Base-by-base conservation (phyloP, 1,139 yeast species). In the Martiniozyma asiatica region DNA sequence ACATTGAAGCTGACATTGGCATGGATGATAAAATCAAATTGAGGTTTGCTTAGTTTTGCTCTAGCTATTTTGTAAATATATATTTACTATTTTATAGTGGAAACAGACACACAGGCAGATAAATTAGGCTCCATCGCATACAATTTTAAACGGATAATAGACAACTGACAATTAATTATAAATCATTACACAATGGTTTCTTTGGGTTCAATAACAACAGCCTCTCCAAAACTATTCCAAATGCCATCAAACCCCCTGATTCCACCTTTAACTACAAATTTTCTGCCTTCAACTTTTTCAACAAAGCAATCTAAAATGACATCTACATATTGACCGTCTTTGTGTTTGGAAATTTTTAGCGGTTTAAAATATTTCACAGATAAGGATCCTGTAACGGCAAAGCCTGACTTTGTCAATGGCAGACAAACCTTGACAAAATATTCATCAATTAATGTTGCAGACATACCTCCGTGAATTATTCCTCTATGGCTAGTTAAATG, bases 391-490 rank as follows among this genome's bases (percentile, higher is more conserved):
- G 41, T 64, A 48, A 34, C 62, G 39, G 35, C 66, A 63, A 70
- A 68, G 14, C 32, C 26, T 12, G 34, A 22, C 5, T 42, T 39
- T 1, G 50, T 45, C 14, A 66, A 60, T 28, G 67, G 66, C 42
- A 68, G 63, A 2, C 66, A 73, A 25, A 67, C 56, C 15, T 72
- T 53, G 37, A 73, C 69, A 4, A 72, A 65, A 29, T 63, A 55
- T 41, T 69, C 75, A 42, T 69, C 75, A 29, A 68, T 51, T 17
- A 68, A 48, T 0, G 74, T 66, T 2, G 74, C 74, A 27, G 65
- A 51, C 24, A 68, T 54, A 1, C 76, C 75, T 1, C 75, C 76
- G 42, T 68, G 75, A n/a, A 68, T 60, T 6, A 68, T 64, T 5
- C 63, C 63, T 9, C 56, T 51, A 44, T 69, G 75, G 1, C 73